These are phyloP conservation scores for Durio zibethinus DNA, from an alignment of 345 rosid genomes.

Conservation along the genomic window DNA sequence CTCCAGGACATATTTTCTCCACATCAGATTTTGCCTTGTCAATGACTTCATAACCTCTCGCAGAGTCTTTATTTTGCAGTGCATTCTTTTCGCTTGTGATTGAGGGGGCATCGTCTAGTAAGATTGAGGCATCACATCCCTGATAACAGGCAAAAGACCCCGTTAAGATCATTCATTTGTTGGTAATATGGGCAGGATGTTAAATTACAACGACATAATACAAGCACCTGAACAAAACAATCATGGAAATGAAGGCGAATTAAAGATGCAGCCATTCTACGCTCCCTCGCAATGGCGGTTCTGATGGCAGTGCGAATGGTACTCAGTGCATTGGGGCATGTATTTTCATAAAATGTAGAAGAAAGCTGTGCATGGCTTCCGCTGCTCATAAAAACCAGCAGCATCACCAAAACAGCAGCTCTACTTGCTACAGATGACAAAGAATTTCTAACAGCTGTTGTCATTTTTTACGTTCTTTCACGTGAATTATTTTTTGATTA, in stretches of 20 bases:
- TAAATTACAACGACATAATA: too few species aligned
- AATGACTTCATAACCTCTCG: slow-evolving; percentile 44
- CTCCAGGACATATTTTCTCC: slow-evolving; percentile 48
- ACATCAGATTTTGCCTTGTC: slow-evolving; percentile 46
- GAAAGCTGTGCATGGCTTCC: slow-evolving; percentile 38
- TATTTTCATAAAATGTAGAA: slow-evolving; percentile 38
- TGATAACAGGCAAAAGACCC: neutral
- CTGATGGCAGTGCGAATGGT: slow-evolving; percentile 36
- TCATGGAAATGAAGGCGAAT: slow-evolving; percentile 63
- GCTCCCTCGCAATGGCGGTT: slow-evolving; percentile 29
- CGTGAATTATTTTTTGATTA: too few species aligned
- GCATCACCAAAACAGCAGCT: neutral
- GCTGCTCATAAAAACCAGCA: neutral
- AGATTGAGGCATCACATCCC: neutral
- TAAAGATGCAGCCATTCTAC: slow-evolving; percentile 57
- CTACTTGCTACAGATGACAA: neutral
- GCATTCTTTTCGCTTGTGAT: slow-evolving; percentile 27
- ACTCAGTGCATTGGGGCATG: slow-evolving; percentile 41
- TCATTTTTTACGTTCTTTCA: neutral
- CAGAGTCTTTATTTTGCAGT: neutral
- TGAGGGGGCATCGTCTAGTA: neutral
- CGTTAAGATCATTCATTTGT: neutral
- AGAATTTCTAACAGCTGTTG: neutral
- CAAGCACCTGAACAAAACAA: slow-evolving; percentile 34
- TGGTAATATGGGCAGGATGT: too few species aligned